Evolutionary conservation across 176 grass and related monocot genomes (phyloP), one percentile per base, ranked within the genome.

Genomic region (Metroxylon sagu): DNA sequence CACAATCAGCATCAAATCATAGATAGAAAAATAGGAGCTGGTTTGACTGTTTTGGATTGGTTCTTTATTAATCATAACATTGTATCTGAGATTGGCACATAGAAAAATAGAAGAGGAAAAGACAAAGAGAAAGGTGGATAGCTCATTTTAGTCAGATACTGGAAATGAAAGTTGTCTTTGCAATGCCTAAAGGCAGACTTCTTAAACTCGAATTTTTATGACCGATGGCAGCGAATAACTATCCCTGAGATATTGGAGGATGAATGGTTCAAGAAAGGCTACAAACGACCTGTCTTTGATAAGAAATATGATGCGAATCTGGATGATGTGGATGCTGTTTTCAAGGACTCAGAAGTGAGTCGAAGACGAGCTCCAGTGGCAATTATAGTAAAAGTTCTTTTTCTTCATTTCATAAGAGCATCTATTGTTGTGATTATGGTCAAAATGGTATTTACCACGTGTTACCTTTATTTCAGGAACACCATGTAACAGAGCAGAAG

Each of bases 201-300:
- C 1, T 43, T 43, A 43, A 12, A 14, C 35, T 43, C 35, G 4
- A 17, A 29, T 53, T 6, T 56, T 30, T 26, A 12, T 78, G 28
- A 70, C 67, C 16, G 4, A 66, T 52, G 60, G 35, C 88, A 98
- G 93, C 76, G 93, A 8, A 80, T 92, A 64, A 89, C 64, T 53
- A 98, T 98, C 76, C 16, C 88, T 62, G 66, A 92, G 39, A 92
- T 92, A 83, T 65, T 98, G 74, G 84, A 92, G 52, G 82, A 98
- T 83, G 82, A 83, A 76, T 98, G 93, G 93, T 98, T 98, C 79
- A 89, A 71, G 75, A 98, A 92, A 78, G 87, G 82, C 62, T 85
- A 92, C 70, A 98, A 77, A 19, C 84, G 84, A 26, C 88, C 87
- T 26, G 67, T 87, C 50, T 98, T 92, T 68, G 73, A 92, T 4